Percentiles rank a stretch among this genome's conserved stretches.
These are phyloP conservation scores for Ustilago tritici DNA, from an alignment of 1,284 basidiomycete species.

Conservation along the genomic window DNA sequence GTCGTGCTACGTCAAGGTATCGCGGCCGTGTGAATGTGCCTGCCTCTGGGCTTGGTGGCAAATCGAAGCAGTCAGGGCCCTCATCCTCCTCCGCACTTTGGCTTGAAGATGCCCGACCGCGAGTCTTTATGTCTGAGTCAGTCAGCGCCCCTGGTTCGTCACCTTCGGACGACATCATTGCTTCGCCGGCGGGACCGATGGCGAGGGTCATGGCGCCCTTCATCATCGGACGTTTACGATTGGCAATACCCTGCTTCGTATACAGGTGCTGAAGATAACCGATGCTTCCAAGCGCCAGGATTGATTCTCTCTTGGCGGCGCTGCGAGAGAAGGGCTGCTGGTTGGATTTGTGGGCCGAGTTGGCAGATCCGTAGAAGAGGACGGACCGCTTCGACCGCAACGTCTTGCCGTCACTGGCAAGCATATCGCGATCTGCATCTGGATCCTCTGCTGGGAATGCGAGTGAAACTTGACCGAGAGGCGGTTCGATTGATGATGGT, in stretches of 20 bases:
- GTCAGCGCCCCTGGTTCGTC: background rate
- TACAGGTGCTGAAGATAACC: conserved; percentile 60
- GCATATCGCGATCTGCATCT: conserved; percentile 33
- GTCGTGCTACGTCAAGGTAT: conserved; percentile 44
- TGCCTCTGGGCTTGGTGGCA: conserved; percentile 48
- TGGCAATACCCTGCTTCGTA: conserved; percentile 59
- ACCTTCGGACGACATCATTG: conserved; percentile 18
- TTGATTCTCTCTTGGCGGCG: conserved; percentile 57
- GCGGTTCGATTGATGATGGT: background rate
- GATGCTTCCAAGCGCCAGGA: conserved; percentile 59
- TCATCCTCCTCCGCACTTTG: conserved; percentile 19
- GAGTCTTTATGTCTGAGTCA: background rate
- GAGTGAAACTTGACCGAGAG: conserved; percentile 1
- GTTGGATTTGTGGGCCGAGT: conserved; percentile 47
- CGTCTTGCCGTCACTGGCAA: conserved; percentile 38
- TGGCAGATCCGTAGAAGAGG: conserved; percentile 51
- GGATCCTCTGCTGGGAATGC: conserved; percentile 37
- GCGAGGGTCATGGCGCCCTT: conserved; percentile 47
- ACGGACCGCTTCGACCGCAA: conserved; percentile 29
- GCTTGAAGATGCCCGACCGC: conserved; percentile 4
- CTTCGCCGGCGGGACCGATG: conserved; percentile 56
- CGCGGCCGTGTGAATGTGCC: conserved; percentile 21
- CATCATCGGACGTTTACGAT: conserved; percentile 36
- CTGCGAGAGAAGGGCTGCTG: conserved; percentile 58
- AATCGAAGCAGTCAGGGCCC: conserved; percentile 10